Percentiles rank a stretch among this genome's conserved stretches.
These are phyloP conservation scores for Rhynchospora tenuis DNA, from an alignment of 176 grass and related monocot species.

Conservation along the genomic window DNA sequence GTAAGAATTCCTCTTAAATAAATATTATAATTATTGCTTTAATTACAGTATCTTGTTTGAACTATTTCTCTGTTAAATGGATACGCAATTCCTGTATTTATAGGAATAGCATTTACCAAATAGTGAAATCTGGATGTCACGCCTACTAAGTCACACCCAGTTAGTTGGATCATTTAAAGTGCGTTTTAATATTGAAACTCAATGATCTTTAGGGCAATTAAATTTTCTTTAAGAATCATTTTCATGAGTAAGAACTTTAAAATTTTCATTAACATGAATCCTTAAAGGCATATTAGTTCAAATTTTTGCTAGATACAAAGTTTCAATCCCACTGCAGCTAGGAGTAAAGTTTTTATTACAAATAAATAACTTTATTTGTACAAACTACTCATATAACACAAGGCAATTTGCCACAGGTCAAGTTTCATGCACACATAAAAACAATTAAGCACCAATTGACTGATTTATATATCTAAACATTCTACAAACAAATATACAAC, in stretches of 20 bases:
- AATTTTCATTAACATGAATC: background rate
- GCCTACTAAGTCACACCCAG: background rate
- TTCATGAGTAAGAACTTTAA: background rate
- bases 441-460: background rate
- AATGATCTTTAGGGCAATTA: background rate
- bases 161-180: background rate
- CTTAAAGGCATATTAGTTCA: background rate
- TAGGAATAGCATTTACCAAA: background rate
- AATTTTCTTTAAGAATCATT: no score
- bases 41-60: background rate
- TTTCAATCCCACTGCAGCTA: no score
- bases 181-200: background rate
- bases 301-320: no score
- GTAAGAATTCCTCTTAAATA: no score
- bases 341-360: no score
- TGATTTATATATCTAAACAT: constrained; percentile 3
- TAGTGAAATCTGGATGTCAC: background rate
- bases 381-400: background rate
- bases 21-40: background rate
- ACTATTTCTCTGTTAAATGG: background rate
- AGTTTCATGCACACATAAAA: background rate
- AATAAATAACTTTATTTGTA: background rate
- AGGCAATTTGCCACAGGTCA: background rate
- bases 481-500: background rate
- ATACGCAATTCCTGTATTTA: background rate